Percentiles rank a stretch among this genome's conserved stretches.
Conservation (phyloP, 345 rosid genomes). For the rapeseed (Brassica napus) region DNA sequence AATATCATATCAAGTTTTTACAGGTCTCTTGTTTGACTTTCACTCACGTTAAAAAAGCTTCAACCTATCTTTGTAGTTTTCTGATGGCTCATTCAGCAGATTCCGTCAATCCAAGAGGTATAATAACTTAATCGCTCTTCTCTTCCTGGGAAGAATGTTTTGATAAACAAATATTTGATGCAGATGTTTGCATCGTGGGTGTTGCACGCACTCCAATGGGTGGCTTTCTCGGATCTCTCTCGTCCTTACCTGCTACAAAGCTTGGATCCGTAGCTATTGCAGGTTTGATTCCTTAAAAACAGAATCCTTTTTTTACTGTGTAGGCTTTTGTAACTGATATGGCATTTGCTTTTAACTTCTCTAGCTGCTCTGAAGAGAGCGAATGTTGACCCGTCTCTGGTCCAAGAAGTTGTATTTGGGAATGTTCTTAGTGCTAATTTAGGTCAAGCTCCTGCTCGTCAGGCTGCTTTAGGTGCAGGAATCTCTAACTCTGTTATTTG, state of each 20-base stretch:
- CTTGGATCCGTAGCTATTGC: slow-evolving; percentile 86
- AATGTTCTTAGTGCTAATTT: slow-evolving; percentile 94
- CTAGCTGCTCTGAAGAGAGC: slow-evolving; percentile 92
- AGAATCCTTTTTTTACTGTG: neutral
- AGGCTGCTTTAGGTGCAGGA: slow-evolving; percentile 96
- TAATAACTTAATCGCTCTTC: too few relatives aligned
- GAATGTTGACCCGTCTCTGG: slow-evolving; percentile 78
- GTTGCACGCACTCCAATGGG: too few relatives aligned
- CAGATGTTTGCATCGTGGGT: too few relatives aligned
- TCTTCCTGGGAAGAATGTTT: too few relatives aligned
- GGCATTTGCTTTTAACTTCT: slow-evolving; percentile 21
- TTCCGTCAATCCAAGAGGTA: too few relatives aligned
- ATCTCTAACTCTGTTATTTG: slow-evolving; percentile 82
- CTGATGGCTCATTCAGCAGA: too few relatives aligned
- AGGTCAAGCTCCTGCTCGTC: slow-evolving; percentile 99
- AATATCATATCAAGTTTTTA: too few relatives aligned
- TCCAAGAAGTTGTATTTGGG: slow-evolving; percentile 91
- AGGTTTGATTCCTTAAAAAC: slow-evolving; percentile 45
- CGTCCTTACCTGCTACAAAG: slow-evolving; percentile 94
- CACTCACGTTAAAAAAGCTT: too few relatives aligned
- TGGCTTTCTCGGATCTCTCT: too few relatives aligned
- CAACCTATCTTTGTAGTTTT: too few relatives aligned
- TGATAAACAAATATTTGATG: too few relatives aligned
- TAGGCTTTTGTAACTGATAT: slow-evolving; percentile 12
- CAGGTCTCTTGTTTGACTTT: too few relatives aligned